Conservation (phyloP, 2,329 filamentous ascomycete species). For the Balansia obtecta region DNA sequence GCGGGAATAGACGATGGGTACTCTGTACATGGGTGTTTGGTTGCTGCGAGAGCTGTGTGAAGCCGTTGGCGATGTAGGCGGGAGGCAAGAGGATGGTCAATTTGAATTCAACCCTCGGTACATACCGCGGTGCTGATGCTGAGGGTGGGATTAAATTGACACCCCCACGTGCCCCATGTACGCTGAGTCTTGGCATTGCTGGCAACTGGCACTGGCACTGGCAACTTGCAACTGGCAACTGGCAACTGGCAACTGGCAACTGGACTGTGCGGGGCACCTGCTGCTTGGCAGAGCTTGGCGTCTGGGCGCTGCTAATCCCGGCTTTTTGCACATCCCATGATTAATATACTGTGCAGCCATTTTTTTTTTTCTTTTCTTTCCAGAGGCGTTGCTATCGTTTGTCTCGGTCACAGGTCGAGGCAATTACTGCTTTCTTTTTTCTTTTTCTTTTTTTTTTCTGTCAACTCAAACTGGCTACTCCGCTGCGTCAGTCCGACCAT, state of each 20-base stretch:
- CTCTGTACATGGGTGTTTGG: too few species aligned
- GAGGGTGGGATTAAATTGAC: too few species aligned
- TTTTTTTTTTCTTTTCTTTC: not conserved
- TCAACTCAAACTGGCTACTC: not conserved
- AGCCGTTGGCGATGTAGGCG: not conserved
- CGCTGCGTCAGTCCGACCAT: not conserved
- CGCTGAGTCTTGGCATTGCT: not conserved
- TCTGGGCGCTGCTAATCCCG: not conserved
- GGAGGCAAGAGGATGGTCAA: not conserved
- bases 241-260: not conserved
- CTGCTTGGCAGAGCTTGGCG: conserved; percentile 4
- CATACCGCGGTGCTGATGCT: too few species aligned
- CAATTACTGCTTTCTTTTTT: too few species aligned
- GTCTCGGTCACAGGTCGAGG: too few species aligned
- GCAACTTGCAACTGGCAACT: too few species aligned
- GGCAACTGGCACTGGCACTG: not conserved
- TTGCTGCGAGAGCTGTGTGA: too few species aligned
- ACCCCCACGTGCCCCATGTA: too few species aligned
- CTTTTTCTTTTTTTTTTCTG: too few species aligned
- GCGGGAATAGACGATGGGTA: too few species aligned
- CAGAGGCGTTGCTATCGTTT: too few species aligned
- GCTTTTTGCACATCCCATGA: not conserved
- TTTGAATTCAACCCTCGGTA: too few species aligned
- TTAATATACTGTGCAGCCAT: not conserved
- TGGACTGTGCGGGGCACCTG: not conserved